These are phyloP conservation scores for Ganoderma sinense DNA, from an alignment of 1,284 basidiomycete species.

Conservation along the genomic window DNA sequence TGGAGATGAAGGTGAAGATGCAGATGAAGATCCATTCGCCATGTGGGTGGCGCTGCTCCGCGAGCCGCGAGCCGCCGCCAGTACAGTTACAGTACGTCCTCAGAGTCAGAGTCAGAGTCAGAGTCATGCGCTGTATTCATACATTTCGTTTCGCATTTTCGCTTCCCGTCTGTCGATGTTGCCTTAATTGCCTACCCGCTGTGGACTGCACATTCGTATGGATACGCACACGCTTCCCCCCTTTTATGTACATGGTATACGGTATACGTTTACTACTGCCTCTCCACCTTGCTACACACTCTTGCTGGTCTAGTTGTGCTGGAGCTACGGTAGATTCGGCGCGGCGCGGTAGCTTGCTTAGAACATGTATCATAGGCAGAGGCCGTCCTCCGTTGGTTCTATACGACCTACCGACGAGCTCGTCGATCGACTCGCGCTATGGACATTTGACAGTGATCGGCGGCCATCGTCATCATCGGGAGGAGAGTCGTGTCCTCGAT, in stretches of 20 bases:
- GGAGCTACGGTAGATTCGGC: background rate
- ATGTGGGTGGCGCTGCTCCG: background rate
- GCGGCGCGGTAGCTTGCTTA: background rate
- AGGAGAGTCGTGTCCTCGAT: too few species aligned
- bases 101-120: too few species aligned
- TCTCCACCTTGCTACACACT: background rate
- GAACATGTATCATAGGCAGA: constrained; percentile 4
- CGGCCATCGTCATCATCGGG: too few species aligned
- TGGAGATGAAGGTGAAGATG: background rate
- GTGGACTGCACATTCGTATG: background rate
- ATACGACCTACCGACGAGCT: background rate
- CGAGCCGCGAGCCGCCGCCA: background rate
- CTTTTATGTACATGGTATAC: background rate
- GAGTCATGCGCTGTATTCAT: background rate
- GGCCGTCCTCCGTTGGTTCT: background rate
- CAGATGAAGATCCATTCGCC: background rate
- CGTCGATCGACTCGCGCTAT: background rate
- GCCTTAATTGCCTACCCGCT: background rate
- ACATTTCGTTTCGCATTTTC: background rate
- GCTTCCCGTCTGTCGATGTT: background rate
- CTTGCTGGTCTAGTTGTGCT: background rate
- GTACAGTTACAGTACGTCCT: background rate
- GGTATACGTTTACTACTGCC: background rate
- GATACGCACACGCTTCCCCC: background rate
- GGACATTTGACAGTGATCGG: background rate